Evolutionary conservation across 2,329 filamentous ascomycete genomes (phyloP).

Genomic region (Ophiostoma ips): DNA sequence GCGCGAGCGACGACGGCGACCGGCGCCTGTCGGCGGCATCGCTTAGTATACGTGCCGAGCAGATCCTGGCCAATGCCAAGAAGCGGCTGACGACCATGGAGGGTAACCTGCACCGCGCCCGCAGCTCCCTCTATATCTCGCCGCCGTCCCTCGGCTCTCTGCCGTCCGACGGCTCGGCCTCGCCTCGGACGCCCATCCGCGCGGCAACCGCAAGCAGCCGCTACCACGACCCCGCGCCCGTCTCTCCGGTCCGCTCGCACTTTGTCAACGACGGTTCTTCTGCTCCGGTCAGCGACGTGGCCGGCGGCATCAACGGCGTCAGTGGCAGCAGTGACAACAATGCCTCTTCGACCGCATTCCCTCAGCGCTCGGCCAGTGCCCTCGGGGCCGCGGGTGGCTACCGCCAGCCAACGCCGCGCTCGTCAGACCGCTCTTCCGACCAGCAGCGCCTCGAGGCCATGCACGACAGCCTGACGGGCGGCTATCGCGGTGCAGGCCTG

Average conservation of each 20-base stretch:
- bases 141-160: slow-evolving; percentile 54
- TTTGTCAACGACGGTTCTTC: slow-evolving; percentile 39
- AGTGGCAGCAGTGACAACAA: background rate
- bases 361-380: slow-evolving; percentile 50
- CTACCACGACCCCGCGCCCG: slow-evolving; percentile 14
- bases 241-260: slow-evolving; percentile 37
- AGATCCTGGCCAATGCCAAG: slow-evolving; percentile 89
- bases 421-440: slow-evolving; percentile 20
- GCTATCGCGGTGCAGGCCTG: slow-evolving; percentile 19
- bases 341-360: slow-evolving; percentile 16
- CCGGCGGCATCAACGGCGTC: slow-evolving; percentile 16
- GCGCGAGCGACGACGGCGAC: slow-evolving; percentile 31
- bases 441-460: slow-evolving; percentile 26
- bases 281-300: background rate
- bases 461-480: slow-evolving; percentile 20
- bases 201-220: slow-evolving; percentile 22
- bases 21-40: slow-evolving; percentile 30
- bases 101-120: slow-evolving; percentile 68
- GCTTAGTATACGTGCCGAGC: slow-evolving; percentile 69
- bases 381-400: slow-evolving; percentile 45
- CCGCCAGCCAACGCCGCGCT: slow-evolving; percentile 24
- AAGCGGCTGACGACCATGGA: slow-evolving; percentile 89
- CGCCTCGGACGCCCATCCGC: slow-evolving; percentile 33
- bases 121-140: slow-evolving; percentile 50
- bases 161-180: slow-evolving; percentile 36